Evolutionary conservation across 345 rosid species (phyloP), one percentile per base, ranked within the genome.

Genomic region (Populus simonii): DNA sequence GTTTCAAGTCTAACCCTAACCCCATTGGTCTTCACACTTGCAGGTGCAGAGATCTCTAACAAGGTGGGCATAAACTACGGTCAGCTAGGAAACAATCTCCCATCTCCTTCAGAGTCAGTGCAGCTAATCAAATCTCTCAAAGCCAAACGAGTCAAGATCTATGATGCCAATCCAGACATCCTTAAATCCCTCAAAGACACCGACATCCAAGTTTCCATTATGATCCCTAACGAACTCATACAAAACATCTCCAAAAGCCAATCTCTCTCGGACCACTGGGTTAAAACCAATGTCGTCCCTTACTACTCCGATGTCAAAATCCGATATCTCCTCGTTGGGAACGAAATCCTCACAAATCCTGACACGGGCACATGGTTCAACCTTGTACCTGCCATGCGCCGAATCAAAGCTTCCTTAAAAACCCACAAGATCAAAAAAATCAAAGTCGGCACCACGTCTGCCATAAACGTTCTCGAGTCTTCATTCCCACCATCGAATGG

Each of bases 401-500:
- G 78, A 80, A 86, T 96, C 84, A 89, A 83, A 80, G 57, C n/a
- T 0, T 84, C 98, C 6, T 76, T 96, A 4, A 90, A 83, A 77
- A 31, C 80, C 38, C 84, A 73, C 29, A 74, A 82, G 3, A 77
- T 89, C 8, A 78, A 33, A 6, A 96, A 90, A 68, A 83, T 96
- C 81, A 93, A 96, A 86, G 94, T 96, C 0, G 90, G 97, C 5
- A 93, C 99, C 1, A 72, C 96, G 2, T 80, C 87, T 63, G 96
- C 99, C 11, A 80, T 85, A 81, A 94, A 90, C 70, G 93, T 93
- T 20, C 86, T 96, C 6, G 81, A 89, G 62, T 77, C 93, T 1
- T 88, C 96, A 7, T 93, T 87, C 71, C 99, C 98, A 7, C 98
- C 99, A 0, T 96, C 99, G 0, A 91, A 84, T 74, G 99, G 98